Evolutionary conservation across 1,284 basidiomycete genomes (phyloP), one percentile per base, ranked within the genome.

Genomic region (Coniophora puteana): DNA sequence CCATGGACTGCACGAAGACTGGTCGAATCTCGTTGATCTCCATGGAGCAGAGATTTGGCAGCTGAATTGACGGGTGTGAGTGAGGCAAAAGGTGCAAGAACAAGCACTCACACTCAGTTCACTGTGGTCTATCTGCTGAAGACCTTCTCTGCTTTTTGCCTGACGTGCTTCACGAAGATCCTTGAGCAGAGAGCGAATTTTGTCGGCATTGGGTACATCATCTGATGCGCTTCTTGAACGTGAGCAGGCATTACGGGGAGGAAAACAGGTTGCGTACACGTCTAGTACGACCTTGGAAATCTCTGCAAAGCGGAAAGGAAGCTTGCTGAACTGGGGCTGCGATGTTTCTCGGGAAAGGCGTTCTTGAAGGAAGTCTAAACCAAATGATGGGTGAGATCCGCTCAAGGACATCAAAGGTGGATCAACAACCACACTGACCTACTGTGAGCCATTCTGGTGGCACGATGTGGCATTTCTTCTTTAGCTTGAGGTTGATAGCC

Each of bases 91-190:
- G n/a, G 22, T n/a, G 14, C 8, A 0, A 12, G 33, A 30, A 37
- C 32, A 36, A 18, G 24, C 28, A 57, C 75, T 25, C 61, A 93
- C 93, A 65, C 84, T 84, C 16, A 96, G 73, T 58, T 88, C 86
- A 51, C 76, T 84, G 58, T 82, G 79, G 63, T 83, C 81, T 17
- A 91, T 68, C 46, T 76, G 73, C 42, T 72, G 66, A 6, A 98
- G 68, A 71, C 93, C 93, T 33, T 86, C 78, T 45, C 93, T 70
- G 64, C 89, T 86, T 62, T 99, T 99, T 21, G 91, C 86, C 62
- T 98, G 95, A 32, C 95, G 76, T 13, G 89, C 89, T 67, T 99
- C 94, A 13, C 93, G 85, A 24, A 99, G 74, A 59, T 97, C 93
- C 62, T 98, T 95, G 29, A 99, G 74, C 3, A 98, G 64, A 2